These are phyloP conservation scores for Phytophthora lateralis DNA, from an alignment of 352 stramenopile genomes.

Conservation along the genomic window DNA sequence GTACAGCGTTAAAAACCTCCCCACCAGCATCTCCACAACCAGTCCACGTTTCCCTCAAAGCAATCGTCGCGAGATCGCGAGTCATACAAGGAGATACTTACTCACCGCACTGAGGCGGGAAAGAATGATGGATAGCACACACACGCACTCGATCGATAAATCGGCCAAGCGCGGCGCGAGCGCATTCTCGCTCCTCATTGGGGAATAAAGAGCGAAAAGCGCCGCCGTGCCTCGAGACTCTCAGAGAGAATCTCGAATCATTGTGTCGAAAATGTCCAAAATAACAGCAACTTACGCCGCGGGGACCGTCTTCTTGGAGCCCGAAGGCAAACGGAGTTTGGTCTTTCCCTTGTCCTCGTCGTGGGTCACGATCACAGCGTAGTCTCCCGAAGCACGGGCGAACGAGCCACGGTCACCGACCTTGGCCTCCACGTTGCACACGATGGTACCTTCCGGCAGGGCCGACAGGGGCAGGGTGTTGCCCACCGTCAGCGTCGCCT, in stretches of 20 bases:
- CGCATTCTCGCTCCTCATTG: constrained; percentile 13
- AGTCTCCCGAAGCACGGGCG: constrained; percentile 96
- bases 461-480: constrained; percentile 96
- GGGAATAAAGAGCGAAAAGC: constrained; percentile 16
- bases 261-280: constrained; percentile 21
- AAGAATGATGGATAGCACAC: constrained; percentile 50
- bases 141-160: constrained; percentile 26
- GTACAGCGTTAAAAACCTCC: constrained; percentile 4
- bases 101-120: constrained; percentile 79
- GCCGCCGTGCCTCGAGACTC: constrained; percentile 43
- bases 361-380: constrained; percentile 98
- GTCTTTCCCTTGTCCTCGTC: constrained; percentile 98
- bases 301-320: constrained; percentile 97
- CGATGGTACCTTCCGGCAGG: constrained; percentile 98
- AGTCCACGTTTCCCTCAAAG: neutral
- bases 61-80: constrained; percentile 9
- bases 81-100: constrained; percentile 67
- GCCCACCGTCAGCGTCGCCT: constrained; percentile 94
- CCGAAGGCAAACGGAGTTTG: constrained; percentile 95
- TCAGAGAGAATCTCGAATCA: constrained; percentile 26
- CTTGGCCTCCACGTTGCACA: constrained; percentile 98
- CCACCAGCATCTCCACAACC: neutral
- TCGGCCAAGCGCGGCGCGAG: constrained; percentile 33
- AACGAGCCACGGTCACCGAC: constrained; percentile 97
- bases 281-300: constrained; percentile 84